These are phyloP conservation scores for Xylariaceae sp. DNA, from an alignment of 2,329 filamentous ascomycete species.

Conservation along the genomic window DNA sequence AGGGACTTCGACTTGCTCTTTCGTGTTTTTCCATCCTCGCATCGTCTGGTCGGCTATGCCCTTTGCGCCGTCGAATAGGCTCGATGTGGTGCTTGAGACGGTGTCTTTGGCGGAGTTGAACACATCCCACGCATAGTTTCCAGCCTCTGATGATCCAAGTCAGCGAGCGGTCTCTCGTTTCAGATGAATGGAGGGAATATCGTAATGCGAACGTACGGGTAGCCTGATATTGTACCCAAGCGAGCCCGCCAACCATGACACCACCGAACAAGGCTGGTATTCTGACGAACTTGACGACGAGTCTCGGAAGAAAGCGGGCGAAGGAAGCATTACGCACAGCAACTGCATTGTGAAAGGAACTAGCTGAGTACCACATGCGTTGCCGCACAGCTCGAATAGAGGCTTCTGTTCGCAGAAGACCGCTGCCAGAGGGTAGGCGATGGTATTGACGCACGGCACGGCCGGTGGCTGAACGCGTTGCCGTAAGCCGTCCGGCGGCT, in stretches of 20 bases:
- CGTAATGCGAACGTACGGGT: slow-evolving; percentile 55
- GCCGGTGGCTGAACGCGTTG: slow-evolving; percentile 30
- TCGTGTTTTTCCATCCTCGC: slow-evolving; percentile 77
- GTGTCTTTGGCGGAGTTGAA: slow-evolving; percentile 68
- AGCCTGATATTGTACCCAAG: slow-evolving; percentile 95
- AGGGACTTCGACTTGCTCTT: slow-evolving; percentile 62
- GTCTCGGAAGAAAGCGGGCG: slow-evolving; percentile 67
- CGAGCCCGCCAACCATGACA: slow-evolving; percentile 76
- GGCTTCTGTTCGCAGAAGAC: slow-evolving; percentile 62
- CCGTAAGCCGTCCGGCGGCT: slow-evolving; percentile 30
- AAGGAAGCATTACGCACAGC: slow-evolving; percentile 60
- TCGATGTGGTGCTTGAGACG: slow-evolving; percentile 62
- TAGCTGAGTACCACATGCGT: slow-evolving; percentile 73
- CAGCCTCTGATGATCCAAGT: slow-evolving; percentile 36
- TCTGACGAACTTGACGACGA: slow-evolving; percentile 83
- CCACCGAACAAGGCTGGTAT: slow-evolving; percentile 90
- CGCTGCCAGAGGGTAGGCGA: slow-evolving; percentile 61
- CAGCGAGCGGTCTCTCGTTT: slow-evolving; percentile 1
- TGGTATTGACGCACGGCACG: slow-evolving; percentile 59
- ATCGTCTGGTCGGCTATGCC: slow-evolving; percentile 74
- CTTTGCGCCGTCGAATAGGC: slow-evolving; percentile 64
- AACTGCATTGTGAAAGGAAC: slow-evolving; percentile 76
- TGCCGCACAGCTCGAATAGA: slow-evolving; percentile 55
- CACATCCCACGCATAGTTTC: slow-evolving; percentile 57
- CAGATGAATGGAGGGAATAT: neutral